phyloP scores from a whole-genome alignment of 306 rosid genomes.

The Vachellia pachyceras region DNA sequence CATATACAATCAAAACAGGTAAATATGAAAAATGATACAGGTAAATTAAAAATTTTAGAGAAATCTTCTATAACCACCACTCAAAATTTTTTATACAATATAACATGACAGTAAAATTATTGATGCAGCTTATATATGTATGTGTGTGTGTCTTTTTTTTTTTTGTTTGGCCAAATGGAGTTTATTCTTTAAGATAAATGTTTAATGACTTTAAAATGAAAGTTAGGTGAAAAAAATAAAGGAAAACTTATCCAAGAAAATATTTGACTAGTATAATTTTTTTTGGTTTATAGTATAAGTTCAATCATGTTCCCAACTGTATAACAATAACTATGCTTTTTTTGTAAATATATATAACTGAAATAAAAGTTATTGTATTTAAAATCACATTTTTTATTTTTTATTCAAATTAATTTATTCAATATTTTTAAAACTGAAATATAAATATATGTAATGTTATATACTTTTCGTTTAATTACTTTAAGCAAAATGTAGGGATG shows the following conservation, averaged over 20 bases:
- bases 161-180: neutral
- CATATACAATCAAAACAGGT: neutral
- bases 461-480: neutral
- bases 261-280: neutral
- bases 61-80: neutral
- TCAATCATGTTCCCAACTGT: neutral
- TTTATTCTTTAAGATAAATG: neutral
- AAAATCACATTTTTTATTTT: too few relatives aligned
- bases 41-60: neutral
- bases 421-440: too few relatives aligned
- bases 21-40: neutral
- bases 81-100: neutral
- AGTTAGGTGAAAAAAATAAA: neutral
- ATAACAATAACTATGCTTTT: neutral
- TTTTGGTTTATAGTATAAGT: neutral
- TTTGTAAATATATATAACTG: too few relatives aligned
- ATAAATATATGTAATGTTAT: neutral
- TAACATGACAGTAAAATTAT: neutral
- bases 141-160: too few relatives aligned
- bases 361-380: too few relatives aligned
- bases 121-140: neutral
- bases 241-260: neutral
- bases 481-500: neutral
- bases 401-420: too few relatives aligned
- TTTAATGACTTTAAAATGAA: neutral